These are phyloP conservation scores for Massarina eburnea DNA, from an alignment of 2,329 filamentous ascomycete genomes.

Conservation along the genomic window DNA sequence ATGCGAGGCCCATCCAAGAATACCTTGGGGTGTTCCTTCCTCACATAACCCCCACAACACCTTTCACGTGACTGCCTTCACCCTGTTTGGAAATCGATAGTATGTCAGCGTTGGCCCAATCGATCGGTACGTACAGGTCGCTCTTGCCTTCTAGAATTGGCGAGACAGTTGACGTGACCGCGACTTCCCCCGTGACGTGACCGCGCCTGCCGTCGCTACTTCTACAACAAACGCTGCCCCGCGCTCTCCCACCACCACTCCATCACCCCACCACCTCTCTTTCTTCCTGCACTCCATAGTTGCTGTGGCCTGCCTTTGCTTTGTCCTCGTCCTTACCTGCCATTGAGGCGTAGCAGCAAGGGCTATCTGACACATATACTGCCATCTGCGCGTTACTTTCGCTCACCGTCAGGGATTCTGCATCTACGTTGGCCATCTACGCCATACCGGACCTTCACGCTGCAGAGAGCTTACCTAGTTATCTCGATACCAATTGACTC, in stretches of 20 bases:
- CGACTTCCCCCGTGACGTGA: slow-evolving; percentile 1
- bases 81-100: no score
- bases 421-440: slow-evolving; percentile 43
- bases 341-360: neutral
- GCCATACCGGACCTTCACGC: slow-evolving; percentile 27
- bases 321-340: slow-evolving; percentile 21
- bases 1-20: no score
- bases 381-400: slow-evolving; percentile 23
- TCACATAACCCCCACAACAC: no score
- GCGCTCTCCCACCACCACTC: slow-evolving; percentile 8
- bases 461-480: slow-evolving; percentile 33
- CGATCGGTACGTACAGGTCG: neutral
- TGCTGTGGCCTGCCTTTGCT: slow-evolving; percentile 11
- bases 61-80: no score
- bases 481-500: slow-evolving; percentile 36
- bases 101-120: no score
- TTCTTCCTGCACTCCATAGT: slow-evolving; percentile 4
- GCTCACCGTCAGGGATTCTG: slow-evolving; percentile 22
- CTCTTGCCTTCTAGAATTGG: no score
- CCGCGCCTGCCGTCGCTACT: neutral
- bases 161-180: neutral
- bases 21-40: no score
- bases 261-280: slow-evolving; percentile 8
- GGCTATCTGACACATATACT: slow-evolving; percentile 24
- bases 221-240: no score